These are phyloP conservation scores for Kwoniella sp. DNA, from an alignment of 768 basidiomycete species.

Conservation along the genomic window DNA sequence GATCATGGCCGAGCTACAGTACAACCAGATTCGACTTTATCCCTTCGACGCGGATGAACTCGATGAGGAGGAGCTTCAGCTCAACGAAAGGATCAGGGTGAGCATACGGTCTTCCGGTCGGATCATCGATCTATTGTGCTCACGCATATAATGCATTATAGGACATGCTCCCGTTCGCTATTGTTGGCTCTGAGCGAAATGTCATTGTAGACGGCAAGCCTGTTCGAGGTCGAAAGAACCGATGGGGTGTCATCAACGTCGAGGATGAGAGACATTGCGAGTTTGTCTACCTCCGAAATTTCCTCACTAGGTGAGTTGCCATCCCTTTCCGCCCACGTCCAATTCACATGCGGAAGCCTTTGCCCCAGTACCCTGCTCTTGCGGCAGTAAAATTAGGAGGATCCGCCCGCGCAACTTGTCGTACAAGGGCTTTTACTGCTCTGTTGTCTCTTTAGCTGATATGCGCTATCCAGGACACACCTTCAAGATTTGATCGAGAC, in stretches of 20 bases:
- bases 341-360: neutral
- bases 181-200: slow-evolving; percentile 94
- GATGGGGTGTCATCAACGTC: slow-evolving; percentile 98
- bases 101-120: slow-evolving; percentile 45
- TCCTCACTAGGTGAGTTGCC: slow-evolving; percentile 74
- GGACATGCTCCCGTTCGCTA: slow-evolving; percentile 93
- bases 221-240: slow-evolving; percentile 93
- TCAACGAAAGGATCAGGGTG: slow-evolving; percentile 88
- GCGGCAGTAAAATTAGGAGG: too few species aligned
- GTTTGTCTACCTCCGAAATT: slow-evolving; percentile 95
- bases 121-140: neutral
- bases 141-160: slow-evolving; percentile 53
- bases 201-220: slow-evolving; percentile 95
- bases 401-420: too few species aligned
- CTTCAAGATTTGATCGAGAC: slow-evolving; percentile 98
- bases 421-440: too few species aligned
- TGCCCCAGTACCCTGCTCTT: too few species aligned
- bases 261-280: slow-evolving; percentile 97
- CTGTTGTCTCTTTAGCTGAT: too few species aligned
- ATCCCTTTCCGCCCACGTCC: neutral
- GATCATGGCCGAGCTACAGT: slow-evolving; percentile 89
- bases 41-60: slow-evolving; percentile 96
- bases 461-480: slow-evolving; percentile 68
- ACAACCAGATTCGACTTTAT: slow-evolving; percentile 91
- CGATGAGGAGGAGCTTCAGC: slow-evolving; percentile 85